A percentile compares a stretch with the other conserved stretches of the same genome.
Conservation (phyloP, 2,329 filamentous ascomycete genomes). For the Juglanconis sp. region DNA sequence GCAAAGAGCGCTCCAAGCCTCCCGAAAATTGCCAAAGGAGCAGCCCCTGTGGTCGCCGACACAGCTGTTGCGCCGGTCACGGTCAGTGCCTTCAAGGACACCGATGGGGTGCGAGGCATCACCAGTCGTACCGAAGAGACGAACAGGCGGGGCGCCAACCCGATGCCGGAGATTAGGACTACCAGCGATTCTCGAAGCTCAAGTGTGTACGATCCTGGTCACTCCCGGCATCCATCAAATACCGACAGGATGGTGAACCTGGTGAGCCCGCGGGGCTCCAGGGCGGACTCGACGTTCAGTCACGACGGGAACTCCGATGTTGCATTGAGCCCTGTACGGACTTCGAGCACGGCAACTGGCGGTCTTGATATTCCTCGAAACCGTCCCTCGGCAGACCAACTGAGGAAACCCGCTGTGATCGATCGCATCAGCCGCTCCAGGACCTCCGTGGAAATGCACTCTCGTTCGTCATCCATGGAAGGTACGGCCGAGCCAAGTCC, state of each 20-base stretch:
- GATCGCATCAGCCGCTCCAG: constrained; percentile 51
- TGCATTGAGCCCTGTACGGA: constrained; percentile 42
- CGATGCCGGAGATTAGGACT: constrained; percentile 21
- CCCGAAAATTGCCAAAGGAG: constrained; percentile 40
- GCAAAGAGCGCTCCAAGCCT: constrained; percentile 37
- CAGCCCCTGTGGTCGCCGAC: constrained; percentile 39
- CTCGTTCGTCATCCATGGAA: constrained; percentile 58
- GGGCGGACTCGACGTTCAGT: constrained; percentile 42
- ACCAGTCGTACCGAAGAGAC: constrained; percentile 41
- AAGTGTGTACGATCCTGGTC: constrained; percentile 35
- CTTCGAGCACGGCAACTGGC: constrained; percentile 26
- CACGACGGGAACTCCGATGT: constrained; percentile 44
- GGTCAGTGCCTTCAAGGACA: constrained; percentile 46
- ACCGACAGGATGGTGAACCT: constrained; percentile 28
- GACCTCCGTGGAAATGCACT: constrained; percentile 41
- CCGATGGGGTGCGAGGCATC: constrained; percentile 41
- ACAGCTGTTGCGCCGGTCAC: constrained; percentile 49
- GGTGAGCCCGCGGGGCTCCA: constrained; percentile 25
- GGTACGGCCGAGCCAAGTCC: constrained; percentile 55
- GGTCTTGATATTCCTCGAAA: constrained; percentile 21
- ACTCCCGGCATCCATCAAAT: constrained; percentile 25
- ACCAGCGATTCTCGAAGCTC: constrained; percentile 34
- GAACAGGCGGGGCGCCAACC: constrained; percentile 33
- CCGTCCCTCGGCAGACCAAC: constrained; percentile 31
- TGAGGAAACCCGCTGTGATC: constrained; percentile 49